A percentile compares a stretch with the other conserved stretches of the same genome.
Evolutionary conservation across 495 filamentous ascomycete genomes (phyloP).

Genomic region (Bathelium albidoporum): DNA sequence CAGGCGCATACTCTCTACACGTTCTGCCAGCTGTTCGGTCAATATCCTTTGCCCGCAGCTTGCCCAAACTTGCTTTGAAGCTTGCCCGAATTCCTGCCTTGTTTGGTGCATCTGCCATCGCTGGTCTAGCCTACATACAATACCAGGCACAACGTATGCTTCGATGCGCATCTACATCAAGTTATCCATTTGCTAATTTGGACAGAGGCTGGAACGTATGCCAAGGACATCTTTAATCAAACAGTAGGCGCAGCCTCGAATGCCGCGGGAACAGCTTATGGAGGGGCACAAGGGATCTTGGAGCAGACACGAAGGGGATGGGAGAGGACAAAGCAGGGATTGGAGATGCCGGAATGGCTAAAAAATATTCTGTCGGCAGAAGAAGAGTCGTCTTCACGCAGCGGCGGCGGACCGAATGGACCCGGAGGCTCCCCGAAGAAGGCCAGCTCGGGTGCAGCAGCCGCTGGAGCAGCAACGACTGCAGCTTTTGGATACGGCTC

Average conservation of each 20-base stretch:
- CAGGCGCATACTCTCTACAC: slow-evolving; percentile 66
- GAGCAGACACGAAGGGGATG: slow-evolving; percentile 70
- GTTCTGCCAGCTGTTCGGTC: slow-evolving; percentile 76
- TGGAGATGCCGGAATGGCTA: slow-evolving; percentile 79
- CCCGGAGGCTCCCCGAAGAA: slow-evolving; percentile 47
- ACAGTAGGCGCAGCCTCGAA: slow-evolving; percentile 57
- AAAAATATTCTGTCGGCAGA: slow-evolving; percentile 54
- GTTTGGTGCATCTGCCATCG: slow-evolving; percentile 80
- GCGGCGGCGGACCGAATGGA: slow-evolving; percentile 37
- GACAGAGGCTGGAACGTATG: slow-evolving; percentile 81
- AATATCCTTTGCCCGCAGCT: slow-evolving; percentile 71
- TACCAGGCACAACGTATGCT: slow-evolving; percentile 86
- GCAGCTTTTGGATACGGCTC: slow-evolving; percentile 69
- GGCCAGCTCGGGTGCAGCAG: slow-evolving; percentile 44
- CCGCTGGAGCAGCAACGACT: slow-evolving; percentile 52
- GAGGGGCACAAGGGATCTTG: slow-evolving; percentile 60
- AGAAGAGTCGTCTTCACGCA: slow-evolving; percentile 30
- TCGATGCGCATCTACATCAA: not conserved
- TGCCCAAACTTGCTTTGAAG: slow-evolving; percentile 86
- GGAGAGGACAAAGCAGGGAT: slow-evolving; percentile 68
- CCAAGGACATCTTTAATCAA: slow-evolving; percentile 62
- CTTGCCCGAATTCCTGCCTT: slow-evolving; percentile 78
- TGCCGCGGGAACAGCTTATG: slow-evolving; percentile 55
- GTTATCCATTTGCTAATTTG: slow-evolving; percentile 21
- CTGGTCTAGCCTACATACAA: slow-evolving; percentile 81